Percentiles rank a stretch among this genome's conserved stretches.
Evolutionary conservation across 2,329 filamentous ascomycete genomes (phyloP).

Genomic region (Colletotrichum theobromicola): DNA sequence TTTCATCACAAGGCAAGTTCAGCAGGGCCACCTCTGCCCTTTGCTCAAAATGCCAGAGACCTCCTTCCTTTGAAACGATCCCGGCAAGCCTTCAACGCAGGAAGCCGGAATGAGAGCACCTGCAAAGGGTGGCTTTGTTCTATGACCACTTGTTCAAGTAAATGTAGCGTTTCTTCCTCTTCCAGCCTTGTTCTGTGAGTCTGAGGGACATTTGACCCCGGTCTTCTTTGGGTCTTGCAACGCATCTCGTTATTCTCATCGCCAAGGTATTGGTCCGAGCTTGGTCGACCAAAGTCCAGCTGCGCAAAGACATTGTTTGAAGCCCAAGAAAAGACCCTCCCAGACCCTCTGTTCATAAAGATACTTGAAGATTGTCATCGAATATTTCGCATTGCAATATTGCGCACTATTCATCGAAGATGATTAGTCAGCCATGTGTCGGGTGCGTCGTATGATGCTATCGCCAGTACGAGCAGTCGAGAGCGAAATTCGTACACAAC

Average conservation of each 20-base stretch:
- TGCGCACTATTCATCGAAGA: not conserved
- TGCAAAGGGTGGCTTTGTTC: too few relatives aligned
- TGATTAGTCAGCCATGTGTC: not conserved
- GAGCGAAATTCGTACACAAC: not conserved
- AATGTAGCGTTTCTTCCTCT: too few relatives aligned
- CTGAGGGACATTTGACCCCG: not conserved
- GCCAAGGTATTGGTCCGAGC: not conserved
- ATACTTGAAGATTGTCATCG: not conserved
- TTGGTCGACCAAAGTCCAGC: not conserved
- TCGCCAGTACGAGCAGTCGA: not conserved
- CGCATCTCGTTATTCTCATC: not conserved
- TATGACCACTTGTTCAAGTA: too few relatives aligned
- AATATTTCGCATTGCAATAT: not conserved
- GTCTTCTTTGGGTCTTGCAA: not conserved
- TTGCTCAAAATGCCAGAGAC: too few relatives aligned
- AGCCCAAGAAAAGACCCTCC: accelerated
- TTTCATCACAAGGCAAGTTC: too few relatives aligned
- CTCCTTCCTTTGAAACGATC: too few relatives aligned
- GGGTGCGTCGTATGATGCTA: not conserved
- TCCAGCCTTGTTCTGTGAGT: not conserved
- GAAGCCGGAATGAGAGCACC: too few relatives aligned
- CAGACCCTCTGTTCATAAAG: accelerated
- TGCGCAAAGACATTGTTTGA: not conserved
- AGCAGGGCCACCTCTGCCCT: too few relatives aligned
- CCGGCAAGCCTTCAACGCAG: too few relatives aligned